Base-by-base conservation (phyloP, 2,329 filamentous ascomycete species). In the Penicillium sp. region DNA sequence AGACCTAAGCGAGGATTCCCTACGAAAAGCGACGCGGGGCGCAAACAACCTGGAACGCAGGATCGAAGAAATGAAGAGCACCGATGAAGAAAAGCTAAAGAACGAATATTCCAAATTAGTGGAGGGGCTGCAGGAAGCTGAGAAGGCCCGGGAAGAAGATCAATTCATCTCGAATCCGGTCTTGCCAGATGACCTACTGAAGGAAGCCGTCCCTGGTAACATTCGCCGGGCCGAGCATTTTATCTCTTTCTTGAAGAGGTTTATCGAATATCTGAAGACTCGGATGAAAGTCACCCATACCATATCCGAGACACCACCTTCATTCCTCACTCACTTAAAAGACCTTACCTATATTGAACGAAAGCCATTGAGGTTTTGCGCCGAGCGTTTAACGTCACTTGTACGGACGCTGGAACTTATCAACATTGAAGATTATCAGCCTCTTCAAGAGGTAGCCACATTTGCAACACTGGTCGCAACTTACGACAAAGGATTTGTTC, bases 241-340 rank as follows among this genome's bases (percentile, higher is more conserved):
- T 71, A 87, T 96, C 15, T 86, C 92, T 0, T 99, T 99, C 73
- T 77, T 99, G 57, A 96, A 96, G 73, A 85, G 94, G 60, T 99
- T 99, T 72, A 94, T 99, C 64, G 95, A 99, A 74, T 99, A 99
- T 69, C 82, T 99, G 50, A 97, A 93, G 82, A 97, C 93, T 2
- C 86, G 95, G 58, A 97, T 99, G 94, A 97, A 96, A 81, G 93
- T 97, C 15, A 87, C 94, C 5, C 92, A 97, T 71, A 93, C 96
- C 63, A 97, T 97, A 63, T 97, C 94, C 8, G 94, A 99, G 75
- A 99, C 93, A 0, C 94, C 94, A 0, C 89, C 90, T 2, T 97
- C 93, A 0, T 99, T 99, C 73, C 82, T 99, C 9, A 86, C 89
- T 17, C 93, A 99, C 78, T 81, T 99, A 7, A 95, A 91, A 71